Evolutionary conservation across 2,329 filamentous ascomycete genomes (phyloP).

Genomic region (Tolypocladium nubicola): DNA sequence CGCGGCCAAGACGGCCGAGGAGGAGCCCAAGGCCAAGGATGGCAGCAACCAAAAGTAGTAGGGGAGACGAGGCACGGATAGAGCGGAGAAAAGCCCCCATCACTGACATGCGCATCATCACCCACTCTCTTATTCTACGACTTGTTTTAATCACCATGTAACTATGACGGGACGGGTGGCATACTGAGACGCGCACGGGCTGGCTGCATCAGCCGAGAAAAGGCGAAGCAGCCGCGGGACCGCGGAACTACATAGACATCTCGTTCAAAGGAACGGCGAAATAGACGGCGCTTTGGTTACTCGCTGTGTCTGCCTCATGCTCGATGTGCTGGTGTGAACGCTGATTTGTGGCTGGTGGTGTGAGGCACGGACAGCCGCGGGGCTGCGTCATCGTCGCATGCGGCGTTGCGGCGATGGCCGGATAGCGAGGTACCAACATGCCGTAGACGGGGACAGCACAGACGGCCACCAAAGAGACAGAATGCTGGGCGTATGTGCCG

Average conservation of each 20-base stretch:
- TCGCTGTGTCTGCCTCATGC: neutral
- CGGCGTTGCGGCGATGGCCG: neutral
- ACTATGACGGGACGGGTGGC: neutral
- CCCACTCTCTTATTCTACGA: neutral
- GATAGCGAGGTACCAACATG: neutral
- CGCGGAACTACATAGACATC: neutral
- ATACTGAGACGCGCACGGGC: neutral
- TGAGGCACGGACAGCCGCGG: neutral
- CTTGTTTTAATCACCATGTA: neutral
- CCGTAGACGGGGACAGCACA: neutral
- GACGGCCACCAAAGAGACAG: neutral
- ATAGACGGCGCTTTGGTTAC: neutral
- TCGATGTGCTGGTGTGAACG: neutral
- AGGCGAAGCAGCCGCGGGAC: neutral
- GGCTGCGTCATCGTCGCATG: constrained; percentile 4
- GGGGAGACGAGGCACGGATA: neutral
- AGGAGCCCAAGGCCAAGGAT: constrained; percentile 11
- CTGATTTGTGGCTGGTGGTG: too few relatives aligned
- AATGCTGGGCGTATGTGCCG: fast-evolving
- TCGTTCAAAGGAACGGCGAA: neutral
- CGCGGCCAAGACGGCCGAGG: constrained; percentile 16
- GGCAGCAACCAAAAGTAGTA: neutral
- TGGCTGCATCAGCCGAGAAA: neutral
- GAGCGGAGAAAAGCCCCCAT: neutral
- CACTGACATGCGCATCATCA: neutral